Evolutionary conservation across 1,139 yeast species (phyloP).

Genomic region (Hemisphaericaspora xylanilytica): DNA sequence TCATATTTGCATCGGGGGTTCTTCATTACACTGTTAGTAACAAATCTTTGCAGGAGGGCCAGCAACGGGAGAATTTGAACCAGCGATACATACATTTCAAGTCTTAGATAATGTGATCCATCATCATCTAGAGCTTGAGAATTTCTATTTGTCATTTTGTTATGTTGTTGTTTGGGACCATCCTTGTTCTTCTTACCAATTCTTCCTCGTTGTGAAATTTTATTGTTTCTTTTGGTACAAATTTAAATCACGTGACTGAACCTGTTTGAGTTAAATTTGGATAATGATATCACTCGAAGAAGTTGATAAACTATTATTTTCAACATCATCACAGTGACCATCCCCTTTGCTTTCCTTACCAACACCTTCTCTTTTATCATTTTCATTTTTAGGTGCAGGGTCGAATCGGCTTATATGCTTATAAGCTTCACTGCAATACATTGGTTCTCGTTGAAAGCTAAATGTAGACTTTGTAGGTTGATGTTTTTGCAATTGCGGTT

Average conservation of each 20-base stretch:
- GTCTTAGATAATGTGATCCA: slow-evolving; percentile 9
- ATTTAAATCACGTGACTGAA: too few relatives aligned
- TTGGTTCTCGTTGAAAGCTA: not conserved
- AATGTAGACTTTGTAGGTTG: not conserved
- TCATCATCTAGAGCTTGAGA: not conserved
- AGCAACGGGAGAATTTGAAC: too few relatives aligned
- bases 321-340: not conserved
- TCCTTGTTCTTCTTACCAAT: too few relatives aligned
- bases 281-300: slow-evolving; percentile 13
- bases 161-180: too few relatives aligned
- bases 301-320: slow-evolving; percentile 2
- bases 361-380: not conserved
- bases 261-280: too few relatives aligned
- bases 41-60: too few relatives aligned
- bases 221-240: not conserved
- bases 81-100: slow-evolving; percentile 11
- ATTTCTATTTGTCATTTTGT: too few relatives aligned
- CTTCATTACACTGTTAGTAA: too few relatives aligned
- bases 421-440: not conserved
- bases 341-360: not conserved
- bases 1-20: not conserved
- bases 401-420: not conserved
- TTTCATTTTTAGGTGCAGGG: not conserved
- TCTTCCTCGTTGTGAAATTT: not conserved
- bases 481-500: not conserved